These are phyloP conservation scores for Dothiorella sarmentorum DNA, from an alignment of 2,329 filamentous ascomycete genomes.

Conservation along the genomic window DNA sequence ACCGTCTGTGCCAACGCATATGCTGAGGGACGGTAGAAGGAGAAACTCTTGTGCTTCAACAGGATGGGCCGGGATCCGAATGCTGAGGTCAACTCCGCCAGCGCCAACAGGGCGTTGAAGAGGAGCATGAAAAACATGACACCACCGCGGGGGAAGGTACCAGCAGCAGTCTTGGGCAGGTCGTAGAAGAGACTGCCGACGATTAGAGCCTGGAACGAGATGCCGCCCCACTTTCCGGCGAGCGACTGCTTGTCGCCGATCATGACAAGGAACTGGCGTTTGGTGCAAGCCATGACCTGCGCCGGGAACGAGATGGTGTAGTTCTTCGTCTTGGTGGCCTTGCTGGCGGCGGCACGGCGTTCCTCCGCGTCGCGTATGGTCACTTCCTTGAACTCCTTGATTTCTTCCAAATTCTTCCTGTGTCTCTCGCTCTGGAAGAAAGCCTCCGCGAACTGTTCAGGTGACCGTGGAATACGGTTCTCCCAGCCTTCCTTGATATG, in stretches of 20 bases:
- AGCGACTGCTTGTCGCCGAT: constrained; percentile 52
- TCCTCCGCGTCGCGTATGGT: constrained; percentile 31
- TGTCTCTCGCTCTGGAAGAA: constrained; percentile 37
- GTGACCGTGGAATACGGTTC: constrained; percentile 53
- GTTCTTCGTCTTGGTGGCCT: constrained; percentile 42
- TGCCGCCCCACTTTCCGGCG: constrained; percentile 50
- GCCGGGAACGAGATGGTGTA: constrained; percentile 38
- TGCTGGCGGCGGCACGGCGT: constrained; percentile 30
- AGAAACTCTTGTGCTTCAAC: constrained; percentile 67
- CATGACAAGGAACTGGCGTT: constrained; percentile 49
- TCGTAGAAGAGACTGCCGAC: constrained; percentile 51
- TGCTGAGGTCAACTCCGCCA: constrained; percentile 59
- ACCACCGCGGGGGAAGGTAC: constrained; percentile 59
- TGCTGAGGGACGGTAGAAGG: constrained; percentile 62
- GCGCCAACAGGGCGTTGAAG: constrained; percentile 60
- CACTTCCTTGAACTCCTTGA: constrained; percentile 39
- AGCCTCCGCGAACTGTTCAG: constrained; percentile 53
- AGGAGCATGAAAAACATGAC: constrained; percentile 61
- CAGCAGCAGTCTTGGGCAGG: constrained; percentile 50
- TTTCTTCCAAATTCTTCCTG: constrained; percentile 37
- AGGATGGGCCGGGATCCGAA: constrained; percentile 64
- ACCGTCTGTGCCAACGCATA: constrained; percentile 58
- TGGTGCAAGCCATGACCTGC: constrained; percentile 40
- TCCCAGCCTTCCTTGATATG: constrained; percentile 56
- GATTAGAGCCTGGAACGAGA: constrained; percentile 39